Percentiles rank a stretch among this genome's conserved stretches.
Evolutionary conservation across 495 filamentous ascomycete species (phyloP).

Genomic region (Penicillium verhagenii): DNA sequence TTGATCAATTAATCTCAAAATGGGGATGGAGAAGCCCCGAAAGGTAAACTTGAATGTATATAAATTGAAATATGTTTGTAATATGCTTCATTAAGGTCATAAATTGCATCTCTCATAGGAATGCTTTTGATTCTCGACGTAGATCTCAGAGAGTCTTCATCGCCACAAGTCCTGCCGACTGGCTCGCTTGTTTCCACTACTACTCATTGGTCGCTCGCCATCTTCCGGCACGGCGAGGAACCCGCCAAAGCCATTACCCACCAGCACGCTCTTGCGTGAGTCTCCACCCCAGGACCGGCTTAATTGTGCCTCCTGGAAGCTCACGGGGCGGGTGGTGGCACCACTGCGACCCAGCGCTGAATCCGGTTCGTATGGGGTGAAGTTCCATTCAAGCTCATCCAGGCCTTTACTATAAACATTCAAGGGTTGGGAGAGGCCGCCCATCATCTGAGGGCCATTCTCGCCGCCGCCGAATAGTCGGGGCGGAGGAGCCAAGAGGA

Average conservation of each 20-base stretch:
- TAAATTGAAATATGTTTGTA: not conserved
- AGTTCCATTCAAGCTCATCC: slow-evolving; percentile 83
- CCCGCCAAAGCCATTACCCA: slow-evolving; percentile 76
- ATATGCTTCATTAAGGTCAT: slow-evolving; percentile 3
- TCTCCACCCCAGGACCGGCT: slow-evolving; percentile 61
- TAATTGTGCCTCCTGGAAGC: slow-evolving; percentile 52
- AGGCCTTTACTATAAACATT: slow-evolving; percentile 85
- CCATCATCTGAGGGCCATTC: slow-evolving; percentile 30
- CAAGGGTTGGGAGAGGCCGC: slow-evolving; percentile 60
- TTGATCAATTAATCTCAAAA: too few relatives aligned
- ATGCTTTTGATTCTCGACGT: not conserved
- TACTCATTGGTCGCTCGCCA: slow-evolving; percentile 41
- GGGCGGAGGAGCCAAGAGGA: slow-evolving; percentile 65
- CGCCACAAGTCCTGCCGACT: slow-evolving; percentile 47
- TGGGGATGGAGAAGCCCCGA: too few relatives aligned
- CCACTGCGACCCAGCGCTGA: slow-evolving; percentile 30
- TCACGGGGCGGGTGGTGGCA: slow-evolving; percentile 51
- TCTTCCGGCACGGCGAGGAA: slow-evolving; percentile 73
- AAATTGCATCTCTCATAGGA: not conserved
- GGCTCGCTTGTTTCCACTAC: slow-evolving; percentile 34
- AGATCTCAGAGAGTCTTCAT: slow-evolving; percentile 13
- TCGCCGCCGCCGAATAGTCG: slow-evolving; percentile 34
- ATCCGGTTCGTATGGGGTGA: slow-evolving; percentile 58
- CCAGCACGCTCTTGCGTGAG: slow-evolving; percentile 59
- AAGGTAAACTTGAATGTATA: too few relatives aligned